Evolutionary conservation across 306 rosid species (phyloP), one percentile per base, ranked within the genome.

Genomic region (Malus sylvestris): DNA sequence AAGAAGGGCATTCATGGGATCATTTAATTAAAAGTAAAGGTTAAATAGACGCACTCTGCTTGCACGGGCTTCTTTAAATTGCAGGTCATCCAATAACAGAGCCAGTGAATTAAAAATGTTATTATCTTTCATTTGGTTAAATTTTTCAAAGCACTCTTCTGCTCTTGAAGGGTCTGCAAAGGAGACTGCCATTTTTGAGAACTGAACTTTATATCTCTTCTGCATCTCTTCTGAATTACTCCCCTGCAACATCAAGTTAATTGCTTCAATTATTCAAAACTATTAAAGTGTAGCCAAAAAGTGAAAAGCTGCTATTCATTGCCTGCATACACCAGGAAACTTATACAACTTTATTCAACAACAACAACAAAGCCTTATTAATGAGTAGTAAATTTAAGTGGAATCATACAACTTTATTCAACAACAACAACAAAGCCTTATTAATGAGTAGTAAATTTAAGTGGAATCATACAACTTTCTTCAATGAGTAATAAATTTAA

Each of bases 151-250:
- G 86, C 92, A 80, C 76, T 88, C 91, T 84, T 87, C 87, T 59
- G 97, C 92, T 87, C 87, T 88, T 51, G 80, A 81, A 82, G 92
- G 89, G 84, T 92, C 97, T 6, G 91, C 83, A 81, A 95, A 95
- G 70, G 78, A 86, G 68, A 85, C 74, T n/a, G 92, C 89, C 87
- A 95, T 88, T 84, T 85, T 88, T 64, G 40, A 76, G 72, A 92
- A 82, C 70, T 79, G 79, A 81, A 57, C 75, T 79, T 76, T 89
- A 67, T 74, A 88, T 83, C 62, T 81, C 73, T 79, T 82, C 80
- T 83, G 87, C 72, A 22, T 83, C 76, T 95, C 99, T 83, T 90
- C 96, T 32, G 88, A 78, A 81, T 77, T 72, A 75, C 78, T 78
- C 83, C 86, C 99, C 99, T 92, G 88, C 83, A 83, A 78, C 58